Base-by-base conservation (phyloP, 2,329 filamentous ascomycete genomes). In the Penicillium oxalicum region DNA sequence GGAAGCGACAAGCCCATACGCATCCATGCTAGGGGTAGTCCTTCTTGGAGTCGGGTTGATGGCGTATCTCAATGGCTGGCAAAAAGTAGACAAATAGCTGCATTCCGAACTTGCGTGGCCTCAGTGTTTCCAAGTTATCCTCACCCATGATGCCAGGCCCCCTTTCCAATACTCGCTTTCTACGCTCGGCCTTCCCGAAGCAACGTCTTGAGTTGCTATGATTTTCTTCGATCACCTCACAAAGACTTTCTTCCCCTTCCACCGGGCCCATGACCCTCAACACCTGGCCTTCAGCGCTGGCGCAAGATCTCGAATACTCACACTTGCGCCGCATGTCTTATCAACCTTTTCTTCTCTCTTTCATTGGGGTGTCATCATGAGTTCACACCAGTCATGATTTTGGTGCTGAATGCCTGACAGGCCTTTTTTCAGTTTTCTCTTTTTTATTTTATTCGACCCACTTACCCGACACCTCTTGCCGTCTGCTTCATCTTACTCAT, bases 61-160 rank as follows among this genome's bases (percentile, higher is more conserved):
- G 88, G 87, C 86, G 37, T 91, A 90, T 69, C 77, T 93, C 58
- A 93, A 93, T 62, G 85, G 86, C 44, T 91, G 87, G 87, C 86
- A 89, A 61, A 77, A 76, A 60, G 66, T 72, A 47, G 76, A 78
- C 51, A 71, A 70, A 64, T 77, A 65, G 61, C 41, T 27, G 33
- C 34, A 38, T 37, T 43, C 52, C 40, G 46, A 32, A 33, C 47
- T 33, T 24, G 29, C 26, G 26, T 37, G 29, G 7, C 7, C 29
- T 49, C 12, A n/a, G n/a, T 33, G 33, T 32, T 18, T 27, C 41
- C 9, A n/a, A 49, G 13, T 35, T 48, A 47, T 37, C 48, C 44
- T 37, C 35, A 44, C 42, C 4, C 27, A 47, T 54, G 44, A 51
- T 35, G 52, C 54, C 47, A 37, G 48, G 27, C 44, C 37, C 47